Percentiles rank a stretch among this genome's conserved stretches.
phyloP scores from a whole-genome alignment of 495 filamentous ascomycete genomes.

The Talaromyces borbonicus region DNA sequence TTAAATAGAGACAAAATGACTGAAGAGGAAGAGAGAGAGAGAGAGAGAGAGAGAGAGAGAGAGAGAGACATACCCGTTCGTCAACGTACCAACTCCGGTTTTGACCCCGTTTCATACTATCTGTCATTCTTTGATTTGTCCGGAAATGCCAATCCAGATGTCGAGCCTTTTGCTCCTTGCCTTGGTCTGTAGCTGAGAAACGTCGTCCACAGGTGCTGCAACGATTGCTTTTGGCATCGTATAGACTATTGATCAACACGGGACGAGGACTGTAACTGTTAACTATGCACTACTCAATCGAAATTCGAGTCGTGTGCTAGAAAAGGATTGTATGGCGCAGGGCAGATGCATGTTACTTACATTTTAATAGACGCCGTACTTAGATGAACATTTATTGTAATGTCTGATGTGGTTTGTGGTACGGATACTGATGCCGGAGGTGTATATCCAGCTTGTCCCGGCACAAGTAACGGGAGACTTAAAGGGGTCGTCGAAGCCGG shows the following conservation, averaged over 20 bases:
- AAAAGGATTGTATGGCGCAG: too few species aligned
- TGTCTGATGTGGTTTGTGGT: slow-evolving; percentile 16
- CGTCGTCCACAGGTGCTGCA: slow-evolving; percentile 88
- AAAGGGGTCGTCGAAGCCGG: slow-evolving; percentile 14
- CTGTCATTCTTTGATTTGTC: slow-evolving; percentile 79
- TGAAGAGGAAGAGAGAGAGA: not conserved
- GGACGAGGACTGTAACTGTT: slow-evolving; percentile 55
- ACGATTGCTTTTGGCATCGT: slow-evolving; percentile 69
- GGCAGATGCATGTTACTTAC: too few species aligned
- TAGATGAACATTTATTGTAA: slow-evolving; percentile 54
- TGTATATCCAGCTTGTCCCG: slow-evolving; percentile 30
- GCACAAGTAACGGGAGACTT: slow-evolving; percentile 29
- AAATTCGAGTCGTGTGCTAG: too few species aligned
- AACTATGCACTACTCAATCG: slow-evolving; percentile 7
- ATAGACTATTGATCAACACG: slow-evolving; percentile 59
- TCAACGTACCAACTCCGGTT: slow-evolving; percentile 90
- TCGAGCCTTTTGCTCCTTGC: slow-evolving; percentile 73
- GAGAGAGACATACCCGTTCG: slow-evolving; percentile 59
- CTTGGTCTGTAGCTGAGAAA: slow-evolving; percentile 66
- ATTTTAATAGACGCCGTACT: slow-evolving; percentile 68
- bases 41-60: not conserved
- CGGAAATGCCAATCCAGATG: slow-evolving; percentile 98
- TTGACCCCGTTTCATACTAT: slow-evolving; percentile 70
- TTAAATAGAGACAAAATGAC: too few species aligned
- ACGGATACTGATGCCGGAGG: slow-evolving; percentile 18